Base-by-base conservation (phyloP, 495 filamentous ascomycete species). In the Cenococcum geophilum region DNA sequence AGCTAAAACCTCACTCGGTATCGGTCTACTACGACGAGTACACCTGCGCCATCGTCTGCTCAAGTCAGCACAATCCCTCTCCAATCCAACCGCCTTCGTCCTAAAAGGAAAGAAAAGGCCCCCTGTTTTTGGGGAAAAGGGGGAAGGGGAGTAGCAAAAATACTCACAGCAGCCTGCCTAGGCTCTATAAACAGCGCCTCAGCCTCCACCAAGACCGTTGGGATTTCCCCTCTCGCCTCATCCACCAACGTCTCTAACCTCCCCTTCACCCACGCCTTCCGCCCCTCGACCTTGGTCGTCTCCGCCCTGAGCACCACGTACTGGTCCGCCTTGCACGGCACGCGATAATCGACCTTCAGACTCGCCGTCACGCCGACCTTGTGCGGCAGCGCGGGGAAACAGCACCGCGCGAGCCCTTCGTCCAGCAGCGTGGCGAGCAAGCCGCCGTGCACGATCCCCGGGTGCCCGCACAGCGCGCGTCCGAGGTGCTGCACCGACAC, bases 261-360 rank as follows among this genome's bases (percentile, higher is more conserved):
- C 21, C 89, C 95, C 74, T 91, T 86, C 5, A 97, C 92, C 92
- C 92, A 98, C 21, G 92, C 93, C 74, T 98, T 98, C 62, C 93
- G 80, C 5, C 93, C 95, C 71, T 97, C 92, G 9, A 91, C 89
- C 77, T 88, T 95, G 21, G 83, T 82, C 18, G 91, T 96, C 68
- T 83, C 83, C 20, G 90, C 95, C 57, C 81, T 81, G 49, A 98
- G 73, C 23, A 93, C 89, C 47, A 92, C 77, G 70, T 86, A 95
- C 50, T 80, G 78, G n/a, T 83, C 80, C 23, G 92, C 90, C 71
- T 82, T 80, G 25, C 86, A 86, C 14, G 95, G 93, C 35, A 80
- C 81, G 62, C 85, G 82, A 74, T 97, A 98, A 70, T 93, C 89
- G 71, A 98, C 83, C 57, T 88, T 93, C 68, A 98, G 73, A 68